Conservation (phyloP, 176 grass and related monocot genomes). For the Olyra latifolia region DNA sequence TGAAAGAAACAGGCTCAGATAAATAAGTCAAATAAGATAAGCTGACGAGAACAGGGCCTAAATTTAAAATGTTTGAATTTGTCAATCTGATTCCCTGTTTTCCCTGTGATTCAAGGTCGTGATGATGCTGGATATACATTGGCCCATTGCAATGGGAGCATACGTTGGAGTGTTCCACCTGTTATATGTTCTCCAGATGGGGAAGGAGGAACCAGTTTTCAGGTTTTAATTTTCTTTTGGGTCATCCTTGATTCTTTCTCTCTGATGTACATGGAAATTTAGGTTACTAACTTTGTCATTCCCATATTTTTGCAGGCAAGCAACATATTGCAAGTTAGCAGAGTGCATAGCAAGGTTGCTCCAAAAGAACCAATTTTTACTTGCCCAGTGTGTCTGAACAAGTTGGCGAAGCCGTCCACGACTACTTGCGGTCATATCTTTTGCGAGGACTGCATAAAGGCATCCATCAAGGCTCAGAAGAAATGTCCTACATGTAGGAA, state of each 20-base stretch:
- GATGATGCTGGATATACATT: neutral
- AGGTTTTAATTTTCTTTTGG: slow-evolving; percentile 8
- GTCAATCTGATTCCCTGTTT: slow-evolving; percentile 8
- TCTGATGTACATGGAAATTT: neutral
- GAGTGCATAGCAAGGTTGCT: neutral
- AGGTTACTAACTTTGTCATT: neutral
- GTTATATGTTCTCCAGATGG: slow-evolving; percentile 21
- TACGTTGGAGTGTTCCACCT: neutral
- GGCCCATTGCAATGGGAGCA: neutral
- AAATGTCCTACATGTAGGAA: slow-evolving; percentile 69
- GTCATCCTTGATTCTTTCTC: neutral
- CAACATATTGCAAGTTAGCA: neutral
- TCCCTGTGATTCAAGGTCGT: neutral
- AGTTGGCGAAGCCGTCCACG: slow-evolving; percentile 43
- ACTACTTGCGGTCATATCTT: slow-evolving; percentile 72
- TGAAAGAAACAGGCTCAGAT: too few species aligned
- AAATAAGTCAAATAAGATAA: too few species aligned
- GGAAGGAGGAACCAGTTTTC: neutral
- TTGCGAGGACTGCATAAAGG: slow-evolving; percentile 57
- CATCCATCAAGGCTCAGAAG: slow-evolving; percentile 52
- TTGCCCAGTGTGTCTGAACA: slow-evolving; percentile 62
- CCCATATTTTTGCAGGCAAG: slow-evolving; percentile 2
- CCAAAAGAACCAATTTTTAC: slow-evolving; percentile 49
- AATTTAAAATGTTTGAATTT: neutral
- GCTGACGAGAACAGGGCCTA: too few species aligned